These are phyloP conservation scores for Cryptococcus sp. DNA, from an alignment of 1,284 basidiomycete genomes.

Conservation along the genomic window DNA sequence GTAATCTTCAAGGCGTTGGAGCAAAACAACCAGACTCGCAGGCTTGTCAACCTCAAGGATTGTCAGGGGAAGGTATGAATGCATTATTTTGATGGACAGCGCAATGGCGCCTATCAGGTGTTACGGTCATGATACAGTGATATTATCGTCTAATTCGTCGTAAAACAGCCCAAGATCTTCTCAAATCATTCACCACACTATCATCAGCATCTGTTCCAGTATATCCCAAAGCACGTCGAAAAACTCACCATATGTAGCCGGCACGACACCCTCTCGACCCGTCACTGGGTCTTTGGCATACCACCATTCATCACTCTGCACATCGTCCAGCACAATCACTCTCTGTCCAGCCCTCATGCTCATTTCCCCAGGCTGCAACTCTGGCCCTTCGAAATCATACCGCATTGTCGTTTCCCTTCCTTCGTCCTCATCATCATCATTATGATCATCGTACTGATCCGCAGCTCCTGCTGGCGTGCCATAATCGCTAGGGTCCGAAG, in stretches of 20 bases:
- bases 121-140: too few relatives aligned
- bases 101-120: too few relatives aligned
- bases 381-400: constrained; percentile 39
- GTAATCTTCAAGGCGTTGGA: too few relatives aligned
- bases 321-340: constrained; percentile 37
- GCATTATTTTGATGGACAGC: too few relatives aligned
- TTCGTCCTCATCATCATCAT: constrained; percentile 51
- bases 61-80: too few relatives aligned
- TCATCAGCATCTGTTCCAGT: neutral
- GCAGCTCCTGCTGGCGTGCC: constrained; percentile 42
- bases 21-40: too few relatives aligned
- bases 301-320: constrained; percentile 68
- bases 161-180: too few relatives aligned
- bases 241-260: constrained; percentile 62
- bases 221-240: neutral
- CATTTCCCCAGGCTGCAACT: constrained; percentile 41
- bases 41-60: too few relatives aligned
- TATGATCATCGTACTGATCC: constrained; percentile 53
- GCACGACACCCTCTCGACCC: constrained; percentile 78
- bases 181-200: constrained; percentile 2
- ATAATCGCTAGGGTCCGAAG: constrained; percentile 9
- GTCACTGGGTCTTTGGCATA: constrained; percentile 72
- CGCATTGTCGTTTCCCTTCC: constrained; percentile 42
- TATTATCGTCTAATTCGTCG: too few relatives aligned
- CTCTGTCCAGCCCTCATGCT: constrained; percentile 39